A percentile compares a stretch with the other conserved stretches of the same genome.
These are phyloP conservation scores for Kodamaea lidongshanica DNA, from an alignment of 805 yeast species.

Conservation along the genomic window DNA sequence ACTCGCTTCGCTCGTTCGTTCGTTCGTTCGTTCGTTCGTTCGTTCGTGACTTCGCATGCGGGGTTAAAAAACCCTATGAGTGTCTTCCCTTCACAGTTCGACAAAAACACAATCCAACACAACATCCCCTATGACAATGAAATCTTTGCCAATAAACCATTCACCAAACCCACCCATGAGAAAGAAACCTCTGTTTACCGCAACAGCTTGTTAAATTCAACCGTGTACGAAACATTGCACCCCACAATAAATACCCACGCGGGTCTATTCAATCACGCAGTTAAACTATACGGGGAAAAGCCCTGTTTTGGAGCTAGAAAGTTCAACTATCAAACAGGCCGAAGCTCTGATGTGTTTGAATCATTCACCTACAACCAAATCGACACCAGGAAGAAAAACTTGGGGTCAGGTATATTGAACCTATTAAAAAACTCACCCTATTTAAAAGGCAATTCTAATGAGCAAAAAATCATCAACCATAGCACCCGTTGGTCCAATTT, in stretches of 20 bases:
- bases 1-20: too few relatives aligned
- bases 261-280: constrained; percentile 25
- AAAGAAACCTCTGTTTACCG: constrained; percentile 5
- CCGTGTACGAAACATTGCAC: constrained; percentile 13
- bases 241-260: constrained; percentile 35
- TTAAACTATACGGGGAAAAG: constrained; percentile 15
- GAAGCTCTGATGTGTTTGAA: constrained; percentile 29
- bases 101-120: constrained; percentile 4
- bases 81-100: constrained; percentile 4
- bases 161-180: background rate
- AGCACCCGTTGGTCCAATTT: constrained; percentile 10
- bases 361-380: constrained; percentile 39
- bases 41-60: constrained; percentile 1
- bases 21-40: too few relatives aligned
- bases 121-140: constrained; percentile 2
- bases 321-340: constrained; percentile 27
- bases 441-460: constrained; percentile 10
- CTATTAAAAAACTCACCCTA: constrained; percentile 25
- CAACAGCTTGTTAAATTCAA: constrained; percentile 2
- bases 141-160: constrained; percentile 1
- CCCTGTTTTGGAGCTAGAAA: constrained; percentile 36
- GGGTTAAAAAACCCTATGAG: background rate
- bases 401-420: constrained; percentile 50
- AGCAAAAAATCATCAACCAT: constrained; percentile 25
- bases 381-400: constrained; percentile 35